Evolutionary conservation across 2,329 filamentous ascomycete species (phyloP).

Genomic region (Curvularia spicifera): DNA sequence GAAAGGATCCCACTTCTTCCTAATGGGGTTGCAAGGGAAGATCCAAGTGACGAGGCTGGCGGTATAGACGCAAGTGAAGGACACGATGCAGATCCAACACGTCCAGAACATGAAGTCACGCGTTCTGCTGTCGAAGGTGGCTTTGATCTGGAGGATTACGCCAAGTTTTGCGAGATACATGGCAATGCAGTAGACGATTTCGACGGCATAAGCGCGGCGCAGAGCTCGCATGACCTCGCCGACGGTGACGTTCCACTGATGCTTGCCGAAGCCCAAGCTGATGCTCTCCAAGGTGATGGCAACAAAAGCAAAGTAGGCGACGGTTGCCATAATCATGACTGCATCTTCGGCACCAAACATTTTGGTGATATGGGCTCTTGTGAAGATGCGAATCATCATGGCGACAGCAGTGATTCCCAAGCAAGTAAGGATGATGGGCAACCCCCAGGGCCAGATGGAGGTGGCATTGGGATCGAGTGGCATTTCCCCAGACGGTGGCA

Average conservation of each 20-base stretch:
- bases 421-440: slow-evolving; percentile 3
- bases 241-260: slow-evolving; percentile 21
- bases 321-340: slow-evolving; percentile 2
- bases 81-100: slow-evolving; percentile 24
- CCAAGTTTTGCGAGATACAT: slow-evolving; percentile 25
- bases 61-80: slow-evolving; percentile 16
- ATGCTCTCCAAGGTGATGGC: slow-evolving; percentile 10
- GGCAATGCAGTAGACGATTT: slow-evolving; percentile 24
- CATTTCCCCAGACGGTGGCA: slow-evolving; percentile 15
- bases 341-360: slow-evolving; percentile 1
- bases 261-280: slow-evolving; percentile 13
- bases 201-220: slow-evolving; percentile 17
- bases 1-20: slow-evolving; percentile 26
- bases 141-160: slow-evolving; percentile 24
- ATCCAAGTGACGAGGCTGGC: slow-evolving; percentile 7
- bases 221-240: slow-evolving; percentile 9
- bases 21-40: slow-evolving; percentile 21
- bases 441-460: slow-evolving; percentile 4
- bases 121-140: slow-evolving; percentile 15
- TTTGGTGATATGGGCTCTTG: neutral
- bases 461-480: slow-evolving; percentile 17
- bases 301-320: slow-evolving; percentile 11
- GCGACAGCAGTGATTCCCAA: neutral
- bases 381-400: slow-evolving; percentile 11
- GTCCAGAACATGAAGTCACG: slow-evolving; percentile 21